Evolutionary conservation across 1,139 yeast species (phyloP), one percentile per base, ranked within the genome.

Genomic region (Trichomonascaceae sp.): DNA sequence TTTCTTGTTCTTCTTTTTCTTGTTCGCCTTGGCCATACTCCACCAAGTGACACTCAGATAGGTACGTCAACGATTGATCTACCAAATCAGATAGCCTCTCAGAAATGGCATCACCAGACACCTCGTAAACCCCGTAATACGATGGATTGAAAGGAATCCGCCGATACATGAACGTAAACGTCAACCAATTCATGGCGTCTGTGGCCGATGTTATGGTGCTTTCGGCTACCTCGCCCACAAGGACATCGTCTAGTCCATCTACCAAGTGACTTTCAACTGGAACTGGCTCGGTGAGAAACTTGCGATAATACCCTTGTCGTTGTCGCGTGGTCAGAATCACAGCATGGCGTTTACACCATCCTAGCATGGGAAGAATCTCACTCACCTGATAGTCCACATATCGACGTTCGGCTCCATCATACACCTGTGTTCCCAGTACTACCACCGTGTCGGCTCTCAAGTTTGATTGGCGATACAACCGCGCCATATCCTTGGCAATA

Each of bases 181-280:
- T 80, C 28, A 92, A 51, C 92, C 94, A 82, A 48, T 87, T 96
- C 39, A 92, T 71, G 43, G 93, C 81, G 43, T 81, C 93, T 47
- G 87, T 96, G 48, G 81, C 73, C 4, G 71, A 64, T 33, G 64
- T 68, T 38, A 89, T 67, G n/a, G 75, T 63, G 1, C 71, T 65
- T 11, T 74, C 70, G 33, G 79, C 70, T 13, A 85, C 74, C 44
- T 85, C 97, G 28, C 72, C 69, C 28, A 80, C 56, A 31, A 89
- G 65, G 0, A 71, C 66, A 49, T 87, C 95, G 39, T 71, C 76
- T 13, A 85, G 47, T 30, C 61, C 57, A 9, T 62, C 56, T 34
- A 69, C 69, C 45, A 85, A 52, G 45, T 67, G 73, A 56, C 96
- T 84, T 52, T 92, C 98, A 26, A 84, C 63, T 0, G 97, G 96